Conservation (phyloP, 2,329 filamentous ascomycete species). For the Paramyrothecium roridum region DNA sequence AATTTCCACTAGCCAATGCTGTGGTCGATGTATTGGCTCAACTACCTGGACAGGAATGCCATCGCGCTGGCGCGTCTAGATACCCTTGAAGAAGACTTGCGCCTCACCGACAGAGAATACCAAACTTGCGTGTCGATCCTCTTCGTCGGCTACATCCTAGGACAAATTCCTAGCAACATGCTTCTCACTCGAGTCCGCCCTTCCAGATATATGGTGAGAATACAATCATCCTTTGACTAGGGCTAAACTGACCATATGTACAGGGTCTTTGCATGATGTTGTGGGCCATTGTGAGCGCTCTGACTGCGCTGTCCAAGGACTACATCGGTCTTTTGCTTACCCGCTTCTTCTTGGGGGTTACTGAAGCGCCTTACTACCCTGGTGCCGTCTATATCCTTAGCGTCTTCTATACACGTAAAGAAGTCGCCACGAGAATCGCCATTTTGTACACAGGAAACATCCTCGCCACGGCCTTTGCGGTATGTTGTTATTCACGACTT, state of each 20-base stretch:
- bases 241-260: too few species aligned
- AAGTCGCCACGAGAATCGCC: slow-evolving; percentile 38
- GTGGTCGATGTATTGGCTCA: slow-evolving; percentile 39
- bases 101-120: slow-evolving; percentile 21
- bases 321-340: slow-evolving; percentile 47
- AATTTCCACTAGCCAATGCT: slow-evolving; percentile 23
- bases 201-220: slow-evolving; percentile 34
- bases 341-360: slow-evolving; percentile 39
- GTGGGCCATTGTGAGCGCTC: slow-evolving; percentile 45
- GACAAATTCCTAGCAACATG: slow-evolving; percentile 41
- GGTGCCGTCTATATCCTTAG: slow-evolving; percentile 39
- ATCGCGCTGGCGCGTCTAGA: slow-evolving; percentile 39
- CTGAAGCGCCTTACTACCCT: slow-evolving; percentile 36
- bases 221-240: slow-evolving; percentile 2
- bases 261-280: slow-evolving; percentile 38
- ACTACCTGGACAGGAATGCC: slow-evolving; percentile 43
- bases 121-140: slow-evolving; percentile 27
- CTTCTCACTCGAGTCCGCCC: slow-evolving; percentile 39
- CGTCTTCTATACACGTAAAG: slow-evolving; percentile 52
- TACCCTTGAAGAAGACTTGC: slow-evolving; percentile 22
- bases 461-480: slow-evolving; percentile 32
- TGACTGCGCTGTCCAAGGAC: slow-evolving; percentile 43
- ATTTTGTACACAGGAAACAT: slow-evolving; percentile 41
- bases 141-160: slow-evolving; percentile 42
- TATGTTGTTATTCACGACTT: too few species aligned